These are phyloP conservation scores for Cystobasidiaceae sp. DNA, from an alignment of 1,284 basidiomycete species.

Conservation along the genomic window DNA sequence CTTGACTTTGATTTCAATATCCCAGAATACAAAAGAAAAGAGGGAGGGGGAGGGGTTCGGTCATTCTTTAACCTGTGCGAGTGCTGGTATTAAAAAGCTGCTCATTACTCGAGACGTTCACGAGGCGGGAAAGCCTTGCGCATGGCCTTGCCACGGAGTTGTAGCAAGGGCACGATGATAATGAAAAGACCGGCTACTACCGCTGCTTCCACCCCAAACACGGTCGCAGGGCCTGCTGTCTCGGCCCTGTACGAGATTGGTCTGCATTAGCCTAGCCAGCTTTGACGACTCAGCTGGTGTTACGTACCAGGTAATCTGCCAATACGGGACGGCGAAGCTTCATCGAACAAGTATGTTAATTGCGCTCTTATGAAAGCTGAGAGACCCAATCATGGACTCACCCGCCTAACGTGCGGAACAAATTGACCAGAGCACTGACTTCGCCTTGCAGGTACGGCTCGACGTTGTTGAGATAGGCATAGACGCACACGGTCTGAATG, in stretches of 20 bases:
- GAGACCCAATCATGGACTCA: background rate
- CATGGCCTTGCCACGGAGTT: too few species aligned
- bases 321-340: slow-evolving; percentile 58
- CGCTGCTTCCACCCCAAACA: slow-evolving; percentile 59
- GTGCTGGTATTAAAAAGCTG: too few species aligned
- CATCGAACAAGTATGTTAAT: background rate
- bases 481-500: slow-evolving; percentile 25
- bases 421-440: slow-evolving; percentile 58
- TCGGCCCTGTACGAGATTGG: slow-evolving; percentile 49
- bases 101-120: too few species aligned
- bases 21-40: too few species aligned
- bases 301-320: slow-evolving; percentile 54
- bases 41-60: too few species aligned
- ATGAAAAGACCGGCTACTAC: slow-evolving; percentile 55
- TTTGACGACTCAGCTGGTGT: slow-evolving; percentile 9
- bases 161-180: slow-evolving; percentile 54
- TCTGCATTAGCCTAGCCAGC: background rate
- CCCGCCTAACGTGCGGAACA: slow-evolving; percentile 56
- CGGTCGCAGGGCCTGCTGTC: slow-evolving; percentile 55
- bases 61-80: too few species aligned
- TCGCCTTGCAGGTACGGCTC: slow-evolving; percentile 56
- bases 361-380: background rate
- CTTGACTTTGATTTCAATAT: too few species aligned
- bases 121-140: too few species aligned
- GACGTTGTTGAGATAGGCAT: slow-evolving; percentile 53